Evolutionary conservation across 2,329 filamentous ascomycete species (phyloP).

Genomic region (Aschersonia sp.): DNA sequence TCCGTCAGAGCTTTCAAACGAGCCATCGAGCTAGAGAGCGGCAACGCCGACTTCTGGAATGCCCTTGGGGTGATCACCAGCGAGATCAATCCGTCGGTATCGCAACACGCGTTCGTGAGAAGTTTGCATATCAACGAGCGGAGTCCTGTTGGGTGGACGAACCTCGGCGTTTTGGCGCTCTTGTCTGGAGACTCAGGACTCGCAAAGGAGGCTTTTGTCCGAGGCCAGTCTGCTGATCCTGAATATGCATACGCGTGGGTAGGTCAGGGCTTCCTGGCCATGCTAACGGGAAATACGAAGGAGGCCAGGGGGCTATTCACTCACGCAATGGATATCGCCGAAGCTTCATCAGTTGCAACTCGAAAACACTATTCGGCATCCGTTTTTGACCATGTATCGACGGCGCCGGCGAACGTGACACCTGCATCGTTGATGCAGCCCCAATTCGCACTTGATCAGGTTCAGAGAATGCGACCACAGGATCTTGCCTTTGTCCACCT

Average conservation of each 20-base stretch:
- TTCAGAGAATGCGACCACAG: slow-evolving; percentile 54
- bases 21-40: slow-evolving; percentile 86
- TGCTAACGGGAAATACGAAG: slow-evolving; percentile 55
- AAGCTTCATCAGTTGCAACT: slow-evolving; percentile 56
- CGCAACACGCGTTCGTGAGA: slow-evolving; percentile 85
- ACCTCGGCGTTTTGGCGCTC: slow-evolving; percentile 75
- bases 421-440: slow-evolving; percentile 63
- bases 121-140: slow-evolving; percentile 88
- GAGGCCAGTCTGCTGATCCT: slow-evolving; percentile 86
- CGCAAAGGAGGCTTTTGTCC: slow-evolving; percentile 81
- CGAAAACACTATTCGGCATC: slow-evolving; percentile 69
- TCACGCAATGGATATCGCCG: slow-evolving; percentile 86
- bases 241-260: slow-evolving; percentile 91
- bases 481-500: slow-evolving; percentile 66
- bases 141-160: slow-evolving; percentile 76
- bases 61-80: slow-evolving; percentile 84
- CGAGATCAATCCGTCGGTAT: slow-evolving; percentile 68
- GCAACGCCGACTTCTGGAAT: slow-evolving; percentile 96
- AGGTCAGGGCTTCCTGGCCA: slow-evolving; percentile 75
- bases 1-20: slow-evolving; percentile 86
- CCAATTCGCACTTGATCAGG: slow-evolving; percentile 74
- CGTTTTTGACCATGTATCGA: slow-evolving; percentile 66
- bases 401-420: slow-evolving; percentile 32
- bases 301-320: slow-evolving; percentile 80
- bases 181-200: slow-evolving; percentile 70